Evolutionary conservation across 1,284 basidiomycete genomes (phyloP).

Genomic region (Ustilago loliicola): DNA sequence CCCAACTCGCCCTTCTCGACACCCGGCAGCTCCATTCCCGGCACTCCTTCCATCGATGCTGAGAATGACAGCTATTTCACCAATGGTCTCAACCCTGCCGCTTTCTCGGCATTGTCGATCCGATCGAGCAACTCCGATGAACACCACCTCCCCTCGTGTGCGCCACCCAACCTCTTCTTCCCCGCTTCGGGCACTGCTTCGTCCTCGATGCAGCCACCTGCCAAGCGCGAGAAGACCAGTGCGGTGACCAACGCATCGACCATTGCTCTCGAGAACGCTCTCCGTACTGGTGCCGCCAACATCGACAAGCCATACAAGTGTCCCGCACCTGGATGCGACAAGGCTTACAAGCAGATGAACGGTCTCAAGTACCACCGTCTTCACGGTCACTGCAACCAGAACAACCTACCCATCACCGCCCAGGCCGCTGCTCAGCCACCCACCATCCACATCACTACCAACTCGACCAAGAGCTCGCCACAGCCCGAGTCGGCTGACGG

Average conservation of each 20-base stretch:
- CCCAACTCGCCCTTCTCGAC: constrained; percentile 69
- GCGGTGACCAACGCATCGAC: constrained; percentile 40
- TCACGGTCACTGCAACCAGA: constrained; percentile 82
- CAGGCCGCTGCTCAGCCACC: constrained; percentile 51
- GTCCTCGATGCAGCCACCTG: constrained; percentile 50
- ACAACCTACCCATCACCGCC: constrained; percentile 52
- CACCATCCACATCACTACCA: constrained; percentile 46
- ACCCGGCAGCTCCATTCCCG: constrained; percentile 65
- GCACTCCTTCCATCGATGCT: constrained; percentile 60
- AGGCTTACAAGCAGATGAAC: constrained; percentile 97
- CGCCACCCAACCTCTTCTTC: constrained; percentile 70
- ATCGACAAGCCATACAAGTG: constrained; percentile 90
- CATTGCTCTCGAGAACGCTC: constrained; percentile 36
- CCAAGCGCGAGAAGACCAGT: constrained; percentile 64
- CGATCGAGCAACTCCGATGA: constrained; percentile 57
- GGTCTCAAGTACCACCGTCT: constrained; percentile 97
- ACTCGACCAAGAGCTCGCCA: constrained; percentile 41
- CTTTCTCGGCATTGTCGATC: constrained; percentile 66
- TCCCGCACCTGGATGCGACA: constrained; percentile 96
- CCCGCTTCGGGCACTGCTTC: constrained; percentile 61
- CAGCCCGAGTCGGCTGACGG: constrained; percentile 49
- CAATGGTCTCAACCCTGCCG: constrained; percentile 57
- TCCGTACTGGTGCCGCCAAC: constrained; percentile 37
- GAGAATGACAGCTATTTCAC: constrained; percentile 64
- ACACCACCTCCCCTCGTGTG: constrained; percentile 68